Evolutionary conservation across 371 early-diverging fungal genomes (phyloP), one percentile per base, ranked within the genome.

Genomic region (Gilbertella persicaria): DNA sequence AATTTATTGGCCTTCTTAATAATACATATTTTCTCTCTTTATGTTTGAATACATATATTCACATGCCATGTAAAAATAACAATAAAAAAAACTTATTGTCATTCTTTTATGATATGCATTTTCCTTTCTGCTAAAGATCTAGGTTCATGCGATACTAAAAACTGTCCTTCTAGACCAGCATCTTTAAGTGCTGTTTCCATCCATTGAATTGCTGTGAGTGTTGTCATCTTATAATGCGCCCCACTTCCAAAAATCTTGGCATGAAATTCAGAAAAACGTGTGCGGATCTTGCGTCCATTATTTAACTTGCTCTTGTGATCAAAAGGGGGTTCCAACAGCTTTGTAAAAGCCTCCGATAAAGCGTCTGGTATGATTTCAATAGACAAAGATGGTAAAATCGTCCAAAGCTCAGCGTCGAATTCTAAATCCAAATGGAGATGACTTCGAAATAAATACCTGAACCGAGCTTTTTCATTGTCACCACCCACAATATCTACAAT

Each of bases 181-280:
- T 82, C 75, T 21, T 36, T 53, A n/a, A 86, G 53, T 0, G 80
- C 69, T n/a, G 70, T 66, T 28, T 73, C 66, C 61, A 82, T 67
- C 77, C 80, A 79, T 29, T 73, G 73, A 46, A 83, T 86, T 5
- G 82, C 77, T 0, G 86, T 83, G 13, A 86, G 46, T 1, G 84
- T 86, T 3, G 84, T 82, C 69, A 73, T 69, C 29, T 67, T 58
- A 44, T 74, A 63, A 19, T 45, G 29, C 52, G 82, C 78, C 2
- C 78, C 83, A 33, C 78, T 84, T 20, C 83, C 84, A 71, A 82
- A 84, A 7, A 84, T 69, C 26, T 66, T 63, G 17, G 82, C 70
- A 61, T 84, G 81, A 59, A 75, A 74, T 6, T 55, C 67, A 26
- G 70, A 69, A 56, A 75, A 78, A 19, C 64, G 60, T 4, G 71